These are phyloP conservation scores for Torulaspora gathmanii DNA, from an alignment of 805 yeast genomes.

Conservation along the genomic window DNA sequence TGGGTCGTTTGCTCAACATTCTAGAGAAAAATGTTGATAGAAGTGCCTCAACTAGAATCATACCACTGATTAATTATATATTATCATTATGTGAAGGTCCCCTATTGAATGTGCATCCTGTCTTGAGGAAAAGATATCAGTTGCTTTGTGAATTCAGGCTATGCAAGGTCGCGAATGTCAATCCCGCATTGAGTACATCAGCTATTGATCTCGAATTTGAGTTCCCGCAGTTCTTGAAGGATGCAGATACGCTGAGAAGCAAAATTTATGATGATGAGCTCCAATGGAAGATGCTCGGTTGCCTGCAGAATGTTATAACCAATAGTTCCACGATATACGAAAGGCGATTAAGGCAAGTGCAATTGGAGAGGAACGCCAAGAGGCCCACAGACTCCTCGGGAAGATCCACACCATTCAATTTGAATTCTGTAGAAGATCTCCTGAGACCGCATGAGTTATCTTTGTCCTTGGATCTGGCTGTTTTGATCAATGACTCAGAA, in stretches of 20 bases:
- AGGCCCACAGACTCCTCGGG: slow-evolving; percentile 33
- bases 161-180: slow-evolving; percentile 26
- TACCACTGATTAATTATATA: slow-evolving; percentile 37
- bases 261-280: slow-evolving; percentile 26
- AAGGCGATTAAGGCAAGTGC: slow-evolving; percentile 30
- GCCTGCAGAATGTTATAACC: slow-evolving; percentile 24
- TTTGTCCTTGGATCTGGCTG: slow-evolving; percentile 31
- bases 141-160: slow-evolving; percentile 31
- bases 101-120: slow-evolving; percentile 40
- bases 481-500: slow-evolving; percentile 30
- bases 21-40: slow-evolving; percentile 28
- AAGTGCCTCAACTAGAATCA: slow-evolving; percentile 22
- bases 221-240: slow-evolving; percentile 18
- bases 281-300: slow-evolving; percentile 29
- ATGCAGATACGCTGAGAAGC: slow-evolving; percentile 11
- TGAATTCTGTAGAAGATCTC: slow-evolving; percentile 32
- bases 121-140: slow-evolving; percentile 39
- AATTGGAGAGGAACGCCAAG: slow-evolving; percentile 31
- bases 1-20: slow-evolving; percentile 35
- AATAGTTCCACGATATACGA: slow-evolving; percentile 31
- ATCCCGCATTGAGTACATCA: slow-evolving; percentile 16
- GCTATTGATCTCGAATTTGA: slow-evolving; percentile 23
- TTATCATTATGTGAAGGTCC: slow-evolving; percentile 39
- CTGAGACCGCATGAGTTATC: slow-evolving; percentile 33
- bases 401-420: slow-evolving; percentile 28